Evolutionary conservation across 2,329 filamentous ascomycete species (phyloP), one percentile per base, ranked within the genome.

Genomic region (Arthrobotrys megalospora): DNA sequence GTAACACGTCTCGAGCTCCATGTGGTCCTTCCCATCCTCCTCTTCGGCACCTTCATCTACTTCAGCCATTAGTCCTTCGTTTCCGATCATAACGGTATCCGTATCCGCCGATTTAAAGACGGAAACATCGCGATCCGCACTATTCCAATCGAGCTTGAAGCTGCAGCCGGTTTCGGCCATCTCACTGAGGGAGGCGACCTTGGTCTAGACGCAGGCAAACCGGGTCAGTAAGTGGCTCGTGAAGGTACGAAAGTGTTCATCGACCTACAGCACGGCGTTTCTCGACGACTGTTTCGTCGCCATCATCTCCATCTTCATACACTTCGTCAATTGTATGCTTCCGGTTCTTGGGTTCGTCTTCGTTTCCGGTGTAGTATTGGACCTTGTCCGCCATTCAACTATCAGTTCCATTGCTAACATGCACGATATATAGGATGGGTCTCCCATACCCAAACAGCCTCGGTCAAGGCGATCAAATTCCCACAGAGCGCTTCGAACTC

Each of bases 141-240:
- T 64, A 14, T 72, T 52, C 75, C 75, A 78, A 24, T 78, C 62
- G 5, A 78, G 63, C 14, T 55, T 53, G 47, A 78, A 78, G 34
- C 48, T 7, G 8, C 11, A 24, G 0, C 53, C 63, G 11, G 16
- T 21, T 6, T 47, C 21, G 10, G 75, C 75, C 52, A 78, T 67
- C 12, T 72, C 62, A 2, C 21, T 38, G 19, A 78, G 21, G 6
- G 75, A 72, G 0, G 32, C 43, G 14, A 6, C n/a, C 3, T 45
- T 38, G n/a, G 21, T 67, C 62, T 75, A 19, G 11, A 12, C 19
- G 24, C 2, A 34, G n/a, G 10, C 47, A 14, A 10, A 5, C 6
- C 3, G 43, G 3, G 12, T 38, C 8, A 38, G 36, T 14, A 38
- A 38, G 6, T 2, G 14, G 47, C 28, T 14, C 24, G 19, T 12